Percentiles rank a stretch among this genome's conserved stretches.
These are phyloP conservation scores for Euphrasia arctica DNA, from an alignment of 305 asterid species.

Conservation along the genomic window DNA sequence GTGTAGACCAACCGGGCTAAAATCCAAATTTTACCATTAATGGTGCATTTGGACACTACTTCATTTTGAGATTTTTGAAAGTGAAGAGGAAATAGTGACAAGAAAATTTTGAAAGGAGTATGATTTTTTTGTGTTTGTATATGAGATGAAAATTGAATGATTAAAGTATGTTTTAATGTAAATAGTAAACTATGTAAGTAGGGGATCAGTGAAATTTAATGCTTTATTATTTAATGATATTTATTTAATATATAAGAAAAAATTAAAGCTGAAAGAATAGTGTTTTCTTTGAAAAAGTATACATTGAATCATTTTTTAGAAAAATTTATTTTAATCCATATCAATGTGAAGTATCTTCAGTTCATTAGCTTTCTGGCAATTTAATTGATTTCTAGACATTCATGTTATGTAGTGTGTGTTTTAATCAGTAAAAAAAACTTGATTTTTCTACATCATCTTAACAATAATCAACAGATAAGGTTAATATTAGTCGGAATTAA, in stretches of 20 bases:
- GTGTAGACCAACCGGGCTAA: not conserved
- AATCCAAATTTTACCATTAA: constrained; percentile 3
- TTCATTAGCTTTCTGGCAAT: not conserved
- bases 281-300: too few species aligned
- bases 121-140: not conserved
- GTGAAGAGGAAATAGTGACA: too few species aligned
- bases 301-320: not conserved
- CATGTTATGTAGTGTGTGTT: not conserved
- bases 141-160: not conserved
- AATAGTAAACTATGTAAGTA: not conserved
- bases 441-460: not conserved
- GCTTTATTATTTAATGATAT: too few species aligned
- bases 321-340: not conserved
- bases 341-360: not conserved
- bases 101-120: too few species aligned
- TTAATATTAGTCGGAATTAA: not conserved
- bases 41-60: not conserved
- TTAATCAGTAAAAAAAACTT: not conserved
- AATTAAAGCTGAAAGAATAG: too few species aligned
- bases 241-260: too few species aligned
- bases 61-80: not conserved
- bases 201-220: too few species aligned
- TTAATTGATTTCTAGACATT: not conserved
- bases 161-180: not conserved
- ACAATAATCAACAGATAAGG: not conserved